These are phyloP conservation scores for Theileria orientalis DNA, from an alignment of 169 alveolate genomes.

Conservation along the genomic window DNA sequence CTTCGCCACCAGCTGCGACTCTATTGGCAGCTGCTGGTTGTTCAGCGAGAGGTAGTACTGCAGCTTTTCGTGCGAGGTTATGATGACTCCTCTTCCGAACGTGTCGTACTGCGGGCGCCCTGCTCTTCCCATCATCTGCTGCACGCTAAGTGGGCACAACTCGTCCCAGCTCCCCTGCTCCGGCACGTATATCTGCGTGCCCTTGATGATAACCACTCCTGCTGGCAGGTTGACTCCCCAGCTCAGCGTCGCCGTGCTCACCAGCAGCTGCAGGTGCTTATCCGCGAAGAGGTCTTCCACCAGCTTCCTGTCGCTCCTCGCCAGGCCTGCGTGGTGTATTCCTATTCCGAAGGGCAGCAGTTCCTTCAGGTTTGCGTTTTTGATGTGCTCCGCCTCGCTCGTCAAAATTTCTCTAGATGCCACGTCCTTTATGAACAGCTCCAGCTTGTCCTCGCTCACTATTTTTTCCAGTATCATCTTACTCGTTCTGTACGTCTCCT, in stretches of 20 bases:
- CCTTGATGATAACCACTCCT: slow-evolving; percentile 98
- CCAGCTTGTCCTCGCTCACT: slow-evolving; percentile 80
- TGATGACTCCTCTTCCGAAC: slow-evolving; percentile 97
- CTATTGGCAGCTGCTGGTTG: slow-evolving; percentile 97
- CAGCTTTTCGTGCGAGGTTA: slow-evolving; percentile 93
- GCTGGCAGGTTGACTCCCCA: slow-evolving; percentile 99
- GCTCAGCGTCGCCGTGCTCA: slow-evolving; percentile 99
- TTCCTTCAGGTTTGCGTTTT: slow-evolving; percentile 90
- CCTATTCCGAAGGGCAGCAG: slow-evolving; percentile 97
- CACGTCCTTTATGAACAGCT: slow-evolving; percentile 86
- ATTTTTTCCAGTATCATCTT: slow-evolving; percentile 89
- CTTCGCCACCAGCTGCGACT: slow-evolving; percentile 89
- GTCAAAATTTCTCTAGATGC: slow-evolving; percentile 88
- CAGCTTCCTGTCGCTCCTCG: slow-evolving; percentile 93
- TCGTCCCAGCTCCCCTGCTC: slow-evolving; percentile 97
- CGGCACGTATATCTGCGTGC: slow-evolving; percentile 98
- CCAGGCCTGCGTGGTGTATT: slow-evolving; percentile 99
- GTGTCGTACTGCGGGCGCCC: slow-evolving; percentile 99
- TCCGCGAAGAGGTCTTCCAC: slow-evolving; percentile 98
- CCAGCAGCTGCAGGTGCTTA: slow-evolving; percentile 93
- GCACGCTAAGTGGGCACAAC: slow-evolving; percentile 95
- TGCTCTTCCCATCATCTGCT: slow-evolving; percentile 99
- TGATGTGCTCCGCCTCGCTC: slow-evolving; percentile 85
- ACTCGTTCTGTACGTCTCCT: slow-evolving; percentile 98
- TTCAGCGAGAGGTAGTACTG: slow-evolving; percentile 94